Conservation (phyloP, 106 monocot species). For the Alisma plantagoaquatica region DNA sequence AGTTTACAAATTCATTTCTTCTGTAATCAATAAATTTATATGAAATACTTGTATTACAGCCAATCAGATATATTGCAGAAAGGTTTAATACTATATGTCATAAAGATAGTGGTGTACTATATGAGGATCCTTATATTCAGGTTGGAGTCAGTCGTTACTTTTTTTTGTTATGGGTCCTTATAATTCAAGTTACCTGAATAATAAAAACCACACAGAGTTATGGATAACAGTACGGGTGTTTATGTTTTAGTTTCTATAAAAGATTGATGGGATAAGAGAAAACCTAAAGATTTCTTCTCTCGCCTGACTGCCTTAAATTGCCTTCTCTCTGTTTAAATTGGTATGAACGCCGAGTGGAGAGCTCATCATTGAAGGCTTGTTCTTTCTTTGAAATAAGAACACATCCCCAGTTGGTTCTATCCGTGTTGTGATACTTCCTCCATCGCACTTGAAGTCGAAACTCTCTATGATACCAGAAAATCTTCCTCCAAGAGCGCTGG, state of each 20-base stretch:
- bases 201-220: too few species aligned
- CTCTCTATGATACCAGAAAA: conserved; percentile 78
- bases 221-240: too few species aligned
- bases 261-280: too few species aligned
- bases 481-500: conserved; percentile 99
- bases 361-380: conserved; percentile 77
- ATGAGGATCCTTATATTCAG: conserved; percentile 96
- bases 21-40: too few species aligned
- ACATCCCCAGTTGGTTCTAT: conserved; percentile 75
- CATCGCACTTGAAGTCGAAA: conserved; percentile 74
- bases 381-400: conserved; percentile 94
- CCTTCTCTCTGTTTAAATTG: conserved; percentile 55
- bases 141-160: too few species aligned
- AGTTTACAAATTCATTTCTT: too few species aligned
- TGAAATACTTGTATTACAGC: conserved; percentile 55
- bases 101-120: conserved; percentile 94
- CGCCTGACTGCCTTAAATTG: too few species aligned
- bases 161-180: too few species aligned
- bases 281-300: too few species aligned
- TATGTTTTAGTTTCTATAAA: too few species aligned
- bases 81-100: conserved; percentile 73
- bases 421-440: conserved; percentile 66
- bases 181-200: too few species aligned
- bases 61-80: conserved; percentile 66
- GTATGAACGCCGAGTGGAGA: conserved; percentile 90